Evolutionary conservation across 1,139 yeast genomes (phyloP).

Genomic region (Zygosaccharomyces pseudobailii): DNA sequence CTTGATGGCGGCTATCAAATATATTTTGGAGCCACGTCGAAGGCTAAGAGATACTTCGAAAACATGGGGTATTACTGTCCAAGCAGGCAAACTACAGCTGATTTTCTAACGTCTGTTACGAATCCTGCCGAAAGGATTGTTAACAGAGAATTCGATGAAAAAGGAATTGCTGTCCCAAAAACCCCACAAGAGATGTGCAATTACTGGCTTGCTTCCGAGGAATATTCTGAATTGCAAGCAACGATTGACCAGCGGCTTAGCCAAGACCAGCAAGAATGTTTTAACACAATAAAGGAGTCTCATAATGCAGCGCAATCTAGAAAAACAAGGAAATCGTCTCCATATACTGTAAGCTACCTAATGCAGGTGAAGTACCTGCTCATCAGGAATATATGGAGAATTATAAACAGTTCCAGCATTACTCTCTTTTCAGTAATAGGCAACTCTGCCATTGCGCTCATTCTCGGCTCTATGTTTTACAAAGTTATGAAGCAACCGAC

Average conservation of each 20-base stretch:
- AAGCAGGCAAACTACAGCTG: conserved; percentile 77
- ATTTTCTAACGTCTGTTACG: conserved; percentile 72
- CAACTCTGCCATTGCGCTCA: conserved; percentile 67
- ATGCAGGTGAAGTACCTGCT: conserved; percentile 63
- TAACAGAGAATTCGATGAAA: conserved; percentile 28
- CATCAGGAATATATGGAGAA: conserved; percentile 58
- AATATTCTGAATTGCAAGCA: conserved; percentile 40
- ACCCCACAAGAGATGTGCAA: conserved; percentile 66
- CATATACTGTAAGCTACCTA: conserved; percentile 59
- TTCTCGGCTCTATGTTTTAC: conserved; percentile 71
- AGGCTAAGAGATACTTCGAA: conserved; percentile 56
- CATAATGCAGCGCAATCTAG: conserved; percentile 58
- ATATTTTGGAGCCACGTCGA: conserved; percentile 57
- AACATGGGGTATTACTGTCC: conserved; percentile 72
- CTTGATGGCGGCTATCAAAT: conserved; percentile 77
- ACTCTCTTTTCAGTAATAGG: conserved; percentile 56
- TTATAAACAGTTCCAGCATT: conserved; percentile 62
- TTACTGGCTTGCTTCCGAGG: conserved; percentile 63
- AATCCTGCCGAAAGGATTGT: conserved; percentile 64
- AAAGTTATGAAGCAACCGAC: conserved; percentile 41
- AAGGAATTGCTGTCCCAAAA: conserved; percentile 61
- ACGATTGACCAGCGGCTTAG: conserved; percentile 40
- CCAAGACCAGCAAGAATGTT: conserved; percentile 14
- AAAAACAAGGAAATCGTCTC: conserved; percentile 47
- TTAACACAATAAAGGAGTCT: conserved; percentile 39